Base-by-base conservation (phyloP, 768 basidiomycete genomes). In the Naganishia friedmannii region DNA sequence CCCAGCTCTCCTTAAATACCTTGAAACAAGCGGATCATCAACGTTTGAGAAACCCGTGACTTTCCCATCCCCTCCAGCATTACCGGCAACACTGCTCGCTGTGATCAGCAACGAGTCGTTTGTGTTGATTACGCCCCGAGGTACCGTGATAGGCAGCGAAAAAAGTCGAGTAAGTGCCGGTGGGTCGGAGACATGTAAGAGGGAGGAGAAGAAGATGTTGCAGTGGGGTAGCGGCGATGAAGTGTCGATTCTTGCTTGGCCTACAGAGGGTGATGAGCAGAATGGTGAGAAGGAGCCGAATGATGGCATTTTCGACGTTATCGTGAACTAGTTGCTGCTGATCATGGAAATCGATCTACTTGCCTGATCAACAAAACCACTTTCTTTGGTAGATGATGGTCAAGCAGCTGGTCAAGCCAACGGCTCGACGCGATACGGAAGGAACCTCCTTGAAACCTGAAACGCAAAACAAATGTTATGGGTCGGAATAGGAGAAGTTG, bases 201-300 rank as follows among this genome's bases (percentile, higher is more conserved):
- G 88, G 84, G 95, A 92, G 70, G 86, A 86, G 83, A 93, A 93
- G 83, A 95, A 94, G 74, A 96, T 88, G 79, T 96, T 96, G 83
- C 94, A 97, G 87, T 91, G 90, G 0, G 93, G 87, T 77, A 95
- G 90, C 55, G 89, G 90, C 1, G 91, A 91, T 10, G 86, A 86
- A 53, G 86, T 81, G 51, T 83, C 82, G 80, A 92, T 92, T 65
- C 90, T 83, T 23, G 86, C 82, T 12, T 34, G 34, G 12, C 12
- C 26, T 17, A 21, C 4, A 10, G 55, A 26, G 12, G 69, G 69
- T 2, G 69, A 70, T 13, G 67, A 63, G 54, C 71, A 72, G 53
- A 72, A 65, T 2, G 67, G 53, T 0, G 71, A 63, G n/a, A 68
- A 72, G 19, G 71, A 68, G 37, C 67, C 71, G 42, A 68, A 72